phyloP scores from a whole-genome alignment of 257 asterid species.

The Forsythia viridissima region DNA sequence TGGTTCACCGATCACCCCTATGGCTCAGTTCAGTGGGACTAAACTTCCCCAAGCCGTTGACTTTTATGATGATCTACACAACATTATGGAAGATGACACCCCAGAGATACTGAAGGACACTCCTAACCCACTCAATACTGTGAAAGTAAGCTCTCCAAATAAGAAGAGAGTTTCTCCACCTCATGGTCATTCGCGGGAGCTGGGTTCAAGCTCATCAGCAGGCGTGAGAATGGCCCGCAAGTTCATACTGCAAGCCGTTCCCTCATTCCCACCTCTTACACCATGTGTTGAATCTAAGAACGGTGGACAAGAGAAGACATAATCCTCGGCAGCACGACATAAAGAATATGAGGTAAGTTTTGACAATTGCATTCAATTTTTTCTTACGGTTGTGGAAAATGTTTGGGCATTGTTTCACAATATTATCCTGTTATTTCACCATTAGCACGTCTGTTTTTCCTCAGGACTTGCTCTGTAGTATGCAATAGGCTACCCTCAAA shows the following conservation, averaged over 20 bases:
- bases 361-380: neutral
- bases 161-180: constrained; percentile 85
- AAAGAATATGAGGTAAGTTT: neutral
- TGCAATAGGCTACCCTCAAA: neutral
- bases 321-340: constrained; percentile 37
- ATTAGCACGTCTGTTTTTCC: neutral
- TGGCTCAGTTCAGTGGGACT: constrained; percentile 37
- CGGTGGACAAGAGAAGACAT: constrained; percentile 17
- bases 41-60: constrained; percentile 35
- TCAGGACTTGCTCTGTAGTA: neutral
- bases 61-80: constrained; percentile 31
- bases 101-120: constrained; percentile 61
- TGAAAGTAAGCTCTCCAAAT: constrained; percentile 70
- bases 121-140: constrained; percentile 42
- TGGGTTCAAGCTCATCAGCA: constrained; percentile 43
- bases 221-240: constrained; percentile 58
- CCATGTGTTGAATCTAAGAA: constrained; percentile 46
- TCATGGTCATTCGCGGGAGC: constrained; percentile 30
- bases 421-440: neutral
- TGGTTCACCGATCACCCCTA: constrained; percentile 49
- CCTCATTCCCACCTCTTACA: constrained; percentile 58
- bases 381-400: neutral
- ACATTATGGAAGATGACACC: constrained; percentile 49
- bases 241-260: constrained; percentile 61
- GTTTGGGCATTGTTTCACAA: neutral